Base-by-base conservation (phyloP, 305 asterid genomes). In the Fraxinus floribunda region DNA sequence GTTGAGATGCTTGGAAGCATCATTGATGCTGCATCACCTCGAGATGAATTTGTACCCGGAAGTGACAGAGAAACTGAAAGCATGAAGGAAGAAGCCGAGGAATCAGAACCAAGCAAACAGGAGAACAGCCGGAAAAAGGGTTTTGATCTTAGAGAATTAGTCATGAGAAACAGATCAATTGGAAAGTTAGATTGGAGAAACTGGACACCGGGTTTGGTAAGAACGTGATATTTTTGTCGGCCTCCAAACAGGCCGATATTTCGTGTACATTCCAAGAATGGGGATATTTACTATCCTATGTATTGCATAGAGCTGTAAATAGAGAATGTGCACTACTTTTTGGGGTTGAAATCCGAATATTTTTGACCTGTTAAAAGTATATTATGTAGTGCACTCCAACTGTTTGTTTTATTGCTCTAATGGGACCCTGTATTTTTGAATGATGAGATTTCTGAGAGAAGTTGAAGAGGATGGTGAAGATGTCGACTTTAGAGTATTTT, bases 171-270 rank as follows among this genome's bases (percentile, higher is more conserved):
- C 88, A 89, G 86, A 84, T 91, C 98, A 2, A 90, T 95, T 6
- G 89, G 96, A 83, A 95, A 91, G 92, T 83, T 95, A 75, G 98
- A 95, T 85, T 93, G 98, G 98, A 91, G 97, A 84, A 92, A 85
- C 78, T 95, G 98, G 98, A 92, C 92, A 8, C 92, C 97, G 0
- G 87, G 91, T 78, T 86, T 92, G 64, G 87, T 89, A 39, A 89
- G 93, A 87, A 87, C 91, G 8, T 83, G 85, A 41, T 84, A 76
- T 70, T 78, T 44, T 41, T 6, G 9, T 8, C 1, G 3, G 32
- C 34, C n/a, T 36, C 78, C 60, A 7, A 73, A 73, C 0, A 18
- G 44, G 10, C 16, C 4, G 4, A 73, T 24, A 7, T 20, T 9
- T n/a, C 22, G 26, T 20, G 35, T 22, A 1, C 13, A 3, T 10